phyloP scores from a whole-genome alignment of 2,329 filamentous ascomycete species.

The Alternaria arborescens region DNA sequence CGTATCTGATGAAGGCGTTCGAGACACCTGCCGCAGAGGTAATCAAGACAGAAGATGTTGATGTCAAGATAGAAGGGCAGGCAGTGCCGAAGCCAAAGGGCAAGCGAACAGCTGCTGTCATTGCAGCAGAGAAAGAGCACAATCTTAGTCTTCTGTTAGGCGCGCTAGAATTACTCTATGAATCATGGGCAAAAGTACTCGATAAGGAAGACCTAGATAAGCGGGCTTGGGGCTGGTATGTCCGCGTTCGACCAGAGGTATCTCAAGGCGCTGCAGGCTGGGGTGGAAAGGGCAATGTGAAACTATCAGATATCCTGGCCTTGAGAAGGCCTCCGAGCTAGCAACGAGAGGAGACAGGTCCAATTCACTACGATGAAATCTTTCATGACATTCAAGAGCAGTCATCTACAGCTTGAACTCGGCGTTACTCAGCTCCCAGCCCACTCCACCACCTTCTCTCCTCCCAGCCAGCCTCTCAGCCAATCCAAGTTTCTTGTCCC shows the following conservation, averaged over 20 bases:
- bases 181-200: conserved; percentile 76
- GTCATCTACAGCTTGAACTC: conserved; percentile 75
- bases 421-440: conserved; percentile 74
- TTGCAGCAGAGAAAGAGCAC: conserved; percentile 69
- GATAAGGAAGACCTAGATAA: conserved; percentile 73
- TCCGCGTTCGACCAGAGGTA: conserved; percentile 77
- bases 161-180: conserved; percentile 74
- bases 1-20: conserved; percentile 68
- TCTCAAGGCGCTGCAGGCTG: conserved; percentile 78
- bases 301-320: conserved; percentile 67
- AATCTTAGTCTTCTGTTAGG: conserved; percentile 75
- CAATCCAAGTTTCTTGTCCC: conserved; percentile 73
- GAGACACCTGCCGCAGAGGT: conserved; percentile 48
- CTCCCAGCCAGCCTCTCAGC: conserved; percentile 73
- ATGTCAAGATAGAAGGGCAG: conserved; percentile 21
- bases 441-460: conserved; percentile 61
- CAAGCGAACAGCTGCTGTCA: conserved; percentile 59
- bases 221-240: conserved; percentile 84
- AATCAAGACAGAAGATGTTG: conserved; percentile 29
- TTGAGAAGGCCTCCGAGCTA: conserved; percentile 29
- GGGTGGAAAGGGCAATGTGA: conserved; percentile 80
- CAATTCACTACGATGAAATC: too few species aligned
- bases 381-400: neutral
- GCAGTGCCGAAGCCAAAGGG: conserved; percentile 31
- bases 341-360: neutral